Evolutionary conservation across 352 stramenopile genomes (phyloP).

Genomic region (Phytophthora tentaculata): DNA sequence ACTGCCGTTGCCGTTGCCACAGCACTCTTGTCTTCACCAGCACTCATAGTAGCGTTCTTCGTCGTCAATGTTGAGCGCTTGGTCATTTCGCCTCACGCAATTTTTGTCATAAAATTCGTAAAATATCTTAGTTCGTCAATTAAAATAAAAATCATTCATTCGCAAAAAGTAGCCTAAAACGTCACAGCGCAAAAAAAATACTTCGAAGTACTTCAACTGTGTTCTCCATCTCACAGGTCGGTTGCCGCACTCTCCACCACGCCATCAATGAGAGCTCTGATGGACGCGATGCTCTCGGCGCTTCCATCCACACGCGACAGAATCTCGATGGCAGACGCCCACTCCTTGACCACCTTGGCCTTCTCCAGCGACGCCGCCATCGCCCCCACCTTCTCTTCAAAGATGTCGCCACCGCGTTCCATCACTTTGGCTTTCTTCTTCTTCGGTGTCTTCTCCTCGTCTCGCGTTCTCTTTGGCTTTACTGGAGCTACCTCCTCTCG

Average conservation of each 20-base stretch:
- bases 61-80: too few species aligned
- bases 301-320: slow-evolving; percentile 37
- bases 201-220: too few species aligned
- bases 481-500: not conserved
- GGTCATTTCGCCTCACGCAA: too few species aligned
- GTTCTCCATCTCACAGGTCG: slow-evolving; percentile 20
- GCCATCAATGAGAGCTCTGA: slow-evolving; percentile 27
- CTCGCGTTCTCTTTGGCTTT: not conserved
- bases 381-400: not conserved
- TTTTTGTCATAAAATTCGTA: too few species aligned
- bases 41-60: too few species aligned
- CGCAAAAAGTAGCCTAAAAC: not conserved
- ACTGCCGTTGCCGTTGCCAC: too few species aligned
- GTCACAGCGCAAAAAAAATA: not conserved
- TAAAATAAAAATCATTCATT: not conserved
- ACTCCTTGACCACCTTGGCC: slow-evolving; percentile 37
- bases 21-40: too few species aligned
- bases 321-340: slow-evolving; percentile 37
- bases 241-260: slow-evolving; percentile 25
- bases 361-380: slow-evolving; percentile 27
- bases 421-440: slow-evolving; percentile 24
- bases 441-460: slow-evolving; percentile 8
- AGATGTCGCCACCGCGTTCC: slow-evolving; percentile 3
- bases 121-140: too few species aligned
- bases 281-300: slow-evolving; percentile 28